A percentile compares a stretch with the other conserved stretches of the same genome.
These are phyloP conservation scores for Deinandra increscens DNA, from an alignment of 129 eudicot species.

Conservation along the genomic window DNA sequence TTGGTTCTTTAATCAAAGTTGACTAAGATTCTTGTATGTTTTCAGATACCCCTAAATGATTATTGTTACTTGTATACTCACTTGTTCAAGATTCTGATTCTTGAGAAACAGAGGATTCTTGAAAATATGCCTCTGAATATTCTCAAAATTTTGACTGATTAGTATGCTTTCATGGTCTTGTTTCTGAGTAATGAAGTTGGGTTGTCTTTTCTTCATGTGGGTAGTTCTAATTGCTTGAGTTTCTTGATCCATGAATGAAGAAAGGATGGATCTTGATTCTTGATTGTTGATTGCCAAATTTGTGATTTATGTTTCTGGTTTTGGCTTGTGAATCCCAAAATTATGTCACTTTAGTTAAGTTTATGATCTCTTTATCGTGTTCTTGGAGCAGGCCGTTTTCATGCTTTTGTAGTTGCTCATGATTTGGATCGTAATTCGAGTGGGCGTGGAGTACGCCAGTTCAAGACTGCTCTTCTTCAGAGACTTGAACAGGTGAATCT, in stretches of 20 bases:
- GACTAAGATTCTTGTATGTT: not conserved
- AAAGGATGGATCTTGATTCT: constrained; percentile 8
- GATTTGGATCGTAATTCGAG: constrained; percentile 81
- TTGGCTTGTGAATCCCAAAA: not conserved
- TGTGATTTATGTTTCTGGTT: constrained; percentile 13
- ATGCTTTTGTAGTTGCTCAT: constrained; percentile 93
- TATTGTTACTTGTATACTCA: constrained; percentile 5
- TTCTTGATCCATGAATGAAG: constrained; percentile 19
- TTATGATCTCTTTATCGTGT: constrained; percentile 16
- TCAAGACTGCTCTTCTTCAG: constrained; percentile 94
- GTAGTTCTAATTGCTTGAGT: constrained; percentile 14
- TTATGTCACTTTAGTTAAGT: not conserved
- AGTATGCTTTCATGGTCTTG: constrained; percentile 3
- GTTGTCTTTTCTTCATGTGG: not conserved
- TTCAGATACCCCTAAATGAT: not conserved
- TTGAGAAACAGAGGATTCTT: constrained; percentile 11
- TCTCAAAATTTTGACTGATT: not conserved
- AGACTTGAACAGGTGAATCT: constrained; percentile 76
- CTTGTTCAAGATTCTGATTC: constrained; percentile 21
- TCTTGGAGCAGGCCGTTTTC: constrained; percentile 81
- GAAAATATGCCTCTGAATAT: constrained; percentile 9
- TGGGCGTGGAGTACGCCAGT: constrained; percentile 96
- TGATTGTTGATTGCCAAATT: not conserved
- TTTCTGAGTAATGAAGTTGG: constrained; percentile 5
- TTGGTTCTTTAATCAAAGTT: not conserved